Conservation (phyloP, 441 rosid genomes). For the Pelargonium cotyledonis region DNA sequence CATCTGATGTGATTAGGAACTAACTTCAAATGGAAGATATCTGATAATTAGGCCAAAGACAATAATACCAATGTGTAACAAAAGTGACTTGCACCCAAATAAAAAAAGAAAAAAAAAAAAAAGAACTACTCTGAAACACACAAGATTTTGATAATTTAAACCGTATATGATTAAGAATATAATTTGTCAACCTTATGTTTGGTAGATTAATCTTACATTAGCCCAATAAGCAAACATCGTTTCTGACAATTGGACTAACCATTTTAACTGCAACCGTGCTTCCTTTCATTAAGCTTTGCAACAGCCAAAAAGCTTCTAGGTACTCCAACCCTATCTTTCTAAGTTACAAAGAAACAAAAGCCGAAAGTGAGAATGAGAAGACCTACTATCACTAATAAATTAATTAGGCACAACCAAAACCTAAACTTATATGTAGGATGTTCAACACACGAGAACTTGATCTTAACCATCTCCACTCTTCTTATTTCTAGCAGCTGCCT, state of each 20-base stretch:
- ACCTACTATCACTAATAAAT: no score
- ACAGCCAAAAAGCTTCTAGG: background rate
- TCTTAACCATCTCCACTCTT: slow-evolving; percentile 25
- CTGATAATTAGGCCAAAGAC: background rate
- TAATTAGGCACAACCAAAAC: no score
- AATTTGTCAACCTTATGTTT: background rate
- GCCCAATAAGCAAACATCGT: background rate
- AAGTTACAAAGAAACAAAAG: background rate
- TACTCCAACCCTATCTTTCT: background rate
- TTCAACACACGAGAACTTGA: slow-evolving; percentile 9
- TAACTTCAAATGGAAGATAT: background rate
- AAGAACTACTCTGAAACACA: background rate
- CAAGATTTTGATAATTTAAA: background rate
- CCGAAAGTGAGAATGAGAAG: no score
- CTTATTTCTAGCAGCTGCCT: slow-evolving; percentile 70
- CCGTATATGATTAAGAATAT: background rate
- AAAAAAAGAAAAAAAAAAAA: no score
- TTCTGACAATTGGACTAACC: background rate
- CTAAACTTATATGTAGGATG: slow-evolving; percentile 5
- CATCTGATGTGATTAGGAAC: background rate
- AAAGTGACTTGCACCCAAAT: no score
- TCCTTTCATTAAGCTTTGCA: background rate
- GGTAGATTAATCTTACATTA: background rate
- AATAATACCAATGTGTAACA: background rate
- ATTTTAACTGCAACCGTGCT: no score